A percentile compares a stretch with the other conserved stretches of the same genome.
phyloP scores from a whole-genome alignment of 2,329 filamentous ascomycete species.

The Arthrobotrys musiformis region DNA sequence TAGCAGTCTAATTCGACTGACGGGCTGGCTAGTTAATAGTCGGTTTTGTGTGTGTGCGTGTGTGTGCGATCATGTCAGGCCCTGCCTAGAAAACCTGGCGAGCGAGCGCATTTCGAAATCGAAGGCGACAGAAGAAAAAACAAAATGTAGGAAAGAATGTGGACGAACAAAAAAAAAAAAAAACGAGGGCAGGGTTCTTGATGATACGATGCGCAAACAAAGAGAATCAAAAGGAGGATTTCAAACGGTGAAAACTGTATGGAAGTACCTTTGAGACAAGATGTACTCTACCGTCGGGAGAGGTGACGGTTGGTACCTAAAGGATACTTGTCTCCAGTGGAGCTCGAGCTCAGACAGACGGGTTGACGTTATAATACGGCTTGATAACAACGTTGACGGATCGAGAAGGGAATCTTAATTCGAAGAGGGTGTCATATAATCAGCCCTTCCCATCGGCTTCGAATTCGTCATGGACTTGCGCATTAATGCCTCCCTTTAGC shows the following conservation, averaged over 20 bases:
- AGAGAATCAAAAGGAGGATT: too few relatives aligned
- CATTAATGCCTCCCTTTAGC: not conserved
- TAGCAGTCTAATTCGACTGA: not conserved
- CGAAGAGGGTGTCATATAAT: not conserved
- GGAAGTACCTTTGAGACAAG: too few relatives aligned
- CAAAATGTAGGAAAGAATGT: slow-evolving; percentile 2
- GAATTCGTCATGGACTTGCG: slow-evolving; percentile 2
- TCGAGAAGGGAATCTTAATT: too few relatives aligned
- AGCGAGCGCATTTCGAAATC: slow-evolving; percentile 38
- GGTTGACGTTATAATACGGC: too few relatives aligned
- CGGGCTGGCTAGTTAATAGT: too few relatives aligned
- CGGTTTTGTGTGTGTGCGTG: too few relatives aligned
- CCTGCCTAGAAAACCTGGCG: slow-evolving; percentile 36
- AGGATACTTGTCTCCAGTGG: too few relatives aligned
- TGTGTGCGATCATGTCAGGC: slow-evolving; percentile 36
- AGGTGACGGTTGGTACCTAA: too few relatives aligned
- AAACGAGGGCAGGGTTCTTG: slow-evolving; percentile 34
- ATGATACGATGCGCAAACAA: slow-evolving; percentile 35
- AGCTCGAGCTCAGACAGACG: too few relatives aligned
- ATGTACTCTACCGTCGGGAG: too few relatives aligned
- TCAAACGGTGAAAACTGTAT: too few relatives aligned
- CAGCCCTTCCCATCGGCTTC: slow-evolving; percentile 1
- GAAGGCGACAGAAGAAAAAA: slow-evolving; percentile 49
- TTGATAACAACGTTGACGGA: not conserved
- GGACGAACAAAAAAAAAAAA: slow-evolving; percentile 20